Base-by-base conservation (phyloP, 352 stramenopile genomes). In the Paralagenidium karlingii region DNA sequence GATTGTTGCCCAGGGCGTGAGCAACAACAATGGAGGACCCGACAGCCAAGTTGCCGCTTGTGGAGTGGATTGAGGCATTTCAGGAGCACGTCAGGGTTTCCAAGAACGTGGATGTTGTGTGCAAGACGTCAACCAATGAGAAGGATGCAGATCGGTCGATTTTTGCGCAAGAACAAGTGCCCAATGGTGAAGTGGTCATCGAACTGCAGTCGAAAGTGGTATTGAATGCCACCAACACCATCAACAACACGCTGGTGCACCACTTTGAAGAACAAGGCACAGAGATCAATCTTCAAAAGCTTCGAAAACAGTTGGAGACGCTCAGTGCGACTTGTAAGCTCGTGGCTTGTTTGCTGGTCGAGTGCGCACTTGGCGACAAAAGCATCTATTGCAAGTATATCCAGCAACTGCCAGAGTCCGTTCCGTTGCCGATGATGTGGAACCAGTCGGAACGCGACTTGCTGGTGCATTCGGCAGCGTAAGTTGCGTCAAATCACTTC, bases 361-460 rank as follows among this genome's bases (percentile, higher is more conserved):
- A 82, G 44, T 43, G 52, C 29, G 51, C 56, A 1, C 39, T 21
- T 30, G 53, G 55, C 16, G 34, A 49, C 8, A 45, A 52, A 37
- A 81, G 71, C 45, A 43, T 37, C 12, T 79, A 80, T 38, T 16
- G 47, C 33, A 66, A 68, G 15, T 85, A 85, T 52, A 66, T 81
- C 32, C 31, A 65, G 36, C 68, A 82, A 42, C 61, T 85, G 3
- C 71, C 68, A 15, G 36, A 31, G 7, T 21, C 13, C 10, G 63
- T 85, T 37, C 53, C 56, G 27, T 41, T 85, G 43, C 71, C 71
- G 11, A 50, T 82, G 24, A 51, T 40, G 2, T 85, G 71, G 71
- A 52, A 31, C 13, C 8, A 32, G 16, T 33, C 47, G 7, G 27
- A 38, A 20, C 60, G 49, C 8, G 39, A 55, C 22, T 47, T 60